phyloP scores from a whole-genome alignment of 2,329 filamentous ascomycete genomes.

The Colletotrichum horii region DNA sequence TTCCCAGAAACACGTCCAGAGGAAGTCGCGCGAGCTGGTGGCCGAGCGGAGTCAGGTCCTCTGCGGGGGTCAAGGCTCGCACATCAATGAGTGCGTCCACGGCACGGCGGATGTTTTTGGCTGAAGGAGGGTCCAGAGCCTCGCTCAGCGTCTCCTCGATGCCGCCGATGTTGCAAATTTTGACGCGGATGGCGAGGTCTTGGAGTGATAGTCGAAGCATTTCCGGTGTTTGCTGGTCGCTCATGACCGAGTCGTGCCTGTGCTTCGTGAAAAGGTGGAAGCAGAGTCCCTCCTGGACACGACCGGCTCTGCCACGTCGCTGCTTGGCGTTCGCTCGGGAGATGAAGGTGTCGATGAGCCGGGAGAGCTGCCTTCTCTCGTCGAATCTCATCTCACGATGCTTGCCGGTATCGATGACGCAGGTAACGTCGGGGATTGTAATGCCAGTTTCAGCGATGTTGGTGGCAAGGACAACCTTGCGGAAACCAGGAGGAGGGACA shows the following conservation, averaged over 20 bases:
- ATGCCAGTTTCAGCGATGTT: constrained; percentile 99
- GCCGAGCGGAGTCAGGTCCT: constrained; percentile 87
- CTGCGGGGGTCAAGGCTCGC: constrained; percentile 78
- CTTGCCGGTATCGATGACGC: constrained; percentile 95
- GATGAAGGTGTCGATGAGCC: constrained; percentile 93
- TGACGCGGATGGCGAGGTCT: constrained; percentile 93
- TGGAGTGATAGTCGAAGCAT: constrained; percentile 94
- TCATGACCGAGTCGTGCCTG: constrained; percentile 83
- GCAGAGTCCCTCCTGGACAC: constrained; percentile 93
- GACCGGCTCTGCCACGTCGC: constrained; percentile 88
- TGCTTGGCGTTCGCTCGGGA: constrained; percentile 96
- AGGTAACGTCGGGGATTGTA: constrained; percentile 97
- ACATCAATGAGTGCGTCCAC: constrained; percentile 95
- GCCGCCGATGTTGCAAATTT: constrained; percentile 94
- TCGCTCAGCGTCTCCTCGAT: constrained; percentile 89
- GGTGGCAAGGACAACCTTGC: constrained; percentile 95
- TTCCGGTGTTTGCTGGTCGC: constrained; percentile 93
- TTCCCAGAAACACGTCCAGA: constrained; percentile 92
- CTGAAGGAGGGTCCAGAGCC: constrained; percentile 87
- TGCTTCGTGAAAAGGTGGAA: constrained; percentile 95
- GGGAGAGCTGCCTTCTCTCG: constrained; percentile 87
- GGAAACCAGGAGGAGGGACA: constrained; percentile 77
- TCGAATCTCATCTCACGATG: constrained; percentile 98
- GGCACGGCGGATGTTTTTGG: constrained; percentile 91
- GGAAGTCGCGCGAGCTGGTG: constrained; percentile 87